Percentiles rank a stretch among this genome's conserved stretches.
Conservation (phyloP, 2,329 filamentous ascomycete species). For the Alternaria sp. region DNA sequence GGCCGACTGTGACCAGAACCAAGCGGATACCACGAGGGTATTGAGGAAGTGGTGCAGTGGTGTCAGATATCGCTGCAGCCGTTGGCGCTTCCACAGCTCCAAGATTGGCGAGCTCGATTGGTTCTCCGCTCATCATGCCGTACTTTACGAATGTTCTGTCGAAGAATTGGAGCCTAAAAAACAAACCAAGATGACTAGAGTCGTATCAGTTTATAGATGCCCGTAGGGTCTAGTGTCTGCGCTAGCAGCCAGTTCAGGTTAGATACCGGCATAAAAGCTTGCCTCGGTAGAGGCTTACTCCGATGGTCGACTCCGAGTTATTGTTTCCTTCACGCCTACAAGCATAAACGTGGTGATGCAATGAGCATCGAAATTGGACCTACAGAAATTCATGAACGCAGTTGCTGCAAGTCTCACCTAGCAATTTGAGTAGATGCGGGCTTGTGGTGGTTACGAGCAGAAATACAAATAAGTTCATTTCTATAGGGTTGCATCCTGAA, state of each 20-base stretch:
- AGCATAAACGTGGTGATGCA: background rate
- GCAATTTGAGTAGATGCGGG: background rate
- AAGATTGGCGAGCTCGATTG: too few species aligned
- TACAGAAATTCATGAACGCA: background rate
- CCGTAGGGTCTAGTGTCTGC: too few species aligned
- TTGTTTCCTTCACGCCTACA: background rate
- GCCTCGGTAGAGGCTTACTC: constrained; percentile 7
- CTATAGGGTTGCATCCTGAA: too few species aligned
- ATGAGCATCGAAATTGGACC: background rate
- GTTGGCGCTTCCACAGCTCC: too few species aligned
- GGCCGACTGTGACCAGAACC: constrained; percentile 34
- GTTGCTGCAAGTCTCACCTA: background rate
- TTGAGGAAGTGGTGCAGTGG: too few species aligned
- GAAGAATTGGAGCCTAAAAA: too few species aligned
- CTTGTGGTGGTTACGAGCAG: background rate
- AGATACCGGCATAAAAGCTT: constrained; percentile 5
- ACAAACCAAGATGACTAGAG: too few species aligned
- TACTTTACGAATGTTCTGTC: too few species aligned
- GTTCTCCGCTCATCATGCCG: too few species aligned
- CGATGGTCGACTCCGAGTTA: background rate
- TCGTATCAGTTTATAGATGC: too few species aligned
- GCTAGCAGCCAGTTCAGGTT: background rate
- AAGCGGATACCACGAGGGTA: constrained; percentile 5
- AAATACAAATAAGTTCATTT: too few species aligned
- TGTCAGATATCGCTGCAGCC: too few species aligned